Evolutionary conservation across 441 rosid genomes (phyloP).

Genomic region (Dalechampia spathulata): DNA sequence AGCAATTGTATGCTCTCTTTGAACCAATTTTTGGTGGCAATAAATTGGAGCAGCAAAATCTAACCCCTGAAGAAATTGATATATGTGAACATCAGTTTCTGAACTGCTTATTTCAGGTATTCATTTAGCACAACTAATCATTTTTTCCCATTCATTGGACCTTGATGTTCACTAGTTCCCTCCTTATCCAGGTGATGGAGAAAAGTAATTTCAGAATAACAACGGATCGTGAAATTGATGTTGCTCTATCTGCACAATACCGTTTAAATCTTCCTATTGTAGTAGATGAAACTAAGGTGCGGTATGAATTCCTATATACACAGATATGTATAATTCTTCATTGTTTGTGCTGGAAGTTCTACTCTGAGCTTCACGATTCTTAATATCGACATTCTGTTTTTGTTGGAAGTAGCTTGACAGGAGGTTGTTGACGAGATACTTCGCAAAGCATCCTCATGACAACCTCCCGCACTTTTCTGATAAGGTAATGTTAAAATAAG

Average conservation of each 20-base stretch:
- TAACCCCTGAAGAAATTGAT: constrained; percentile 55
- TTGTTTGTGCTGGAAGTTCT: no score
- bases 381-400: neutral
- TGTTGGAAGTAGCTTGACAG: constrained; percentile 61
- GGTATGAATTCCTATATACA: no score
- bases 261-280: constrained; percentile 77
- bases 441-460: constrained; percentile 47
- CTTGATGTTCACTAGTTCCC: neutral
- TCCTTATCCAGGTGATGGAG: constrained; percentile 56
- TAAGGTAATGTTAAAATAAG: constrained; percentile 36
- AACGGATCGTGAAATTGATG: constrained; percentile 56
- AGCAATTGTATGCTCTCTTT: constrained; percentile 71
- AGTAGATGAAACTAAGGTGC: constrained; percentile 68
- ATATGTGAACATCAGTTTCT: constrained; percentile 57
- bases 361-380: no score
- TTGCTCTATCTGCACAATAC: constrained; percentile 73
- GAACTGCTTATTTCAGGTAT: constrained; percentile 53
- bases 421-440: constrained; percentile 43
- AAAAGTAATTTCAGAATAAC: constrained; percentile 77
- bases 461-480: constrained; percentile 63
- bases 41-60: constrained; percentile 59
- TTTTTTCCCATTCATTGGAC: no score
- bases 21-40: constrained; percentile 63
- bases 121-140: no score
- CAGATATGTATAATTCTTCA: neutral